Base-by-base conservation (phyloP, 495 filamentous ascomycete genomes). In the Durotheca rogersii region DNA sequence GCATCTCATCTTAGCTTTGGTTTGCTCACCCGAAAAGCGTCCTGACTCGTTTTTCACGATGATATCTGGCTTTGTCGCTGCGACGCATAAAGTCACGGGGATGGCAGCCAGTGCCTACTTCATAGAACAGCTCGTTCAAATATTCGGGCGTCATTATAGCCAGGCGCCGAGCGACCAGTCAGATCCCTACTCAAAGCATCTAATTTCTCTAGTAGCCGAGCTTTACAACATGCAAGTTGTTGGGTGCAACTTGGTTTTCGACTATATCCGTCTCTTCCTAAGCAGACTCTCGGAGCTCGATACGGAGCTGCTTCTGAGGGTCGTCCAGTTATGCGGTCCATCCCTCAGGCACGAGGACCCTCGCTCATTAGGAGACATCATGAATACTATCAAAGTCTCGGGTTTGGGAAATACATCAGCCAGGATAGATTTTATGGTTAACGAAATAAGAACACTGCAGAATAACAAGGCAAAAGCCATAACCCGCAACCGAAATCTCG, bases 381-480 rank as follows among this genome's bases (percentile, higher is more conserved):
- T 96, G 7, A 60, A 86, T 14, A 76, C 88, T 43, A 81, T 96
- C 45, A 88, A 90, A 56, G 81, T 82, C 7, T 79, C 84, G 6
- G 78, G 89, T 9, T 69, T 80, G 5, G 82, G 79, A 39, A 83
- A 78, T 34, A 73, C 96, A 12, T 92, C 89, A 10, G 87, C 95
- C 7, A 84, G 93, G 38, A 96, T 91, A 1, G 94, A 87, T 53
- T 97, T 96, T 70, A 97, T 97, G 94, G 90, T 98, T 37, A 93
- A 97, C 53, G 91, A 86, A 1, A 93, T 98, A 63, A 90, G 88
- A 51, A 86, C 93, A 60, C 75, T 97, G 20, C 95, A 95, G 65
- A 95, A 95, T 76, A 96, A 96, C 70, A 84, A 86, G 38, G 73
- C 91, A 61, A 96, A 92, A 71, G 78, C 86, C 17, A 83, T 81